A percentile compares a stretch with the other conserved stretches of the same genome.
Conservation (phyloP, 257 asterid genomes). For the Fraxinus excelsior region DNA sequence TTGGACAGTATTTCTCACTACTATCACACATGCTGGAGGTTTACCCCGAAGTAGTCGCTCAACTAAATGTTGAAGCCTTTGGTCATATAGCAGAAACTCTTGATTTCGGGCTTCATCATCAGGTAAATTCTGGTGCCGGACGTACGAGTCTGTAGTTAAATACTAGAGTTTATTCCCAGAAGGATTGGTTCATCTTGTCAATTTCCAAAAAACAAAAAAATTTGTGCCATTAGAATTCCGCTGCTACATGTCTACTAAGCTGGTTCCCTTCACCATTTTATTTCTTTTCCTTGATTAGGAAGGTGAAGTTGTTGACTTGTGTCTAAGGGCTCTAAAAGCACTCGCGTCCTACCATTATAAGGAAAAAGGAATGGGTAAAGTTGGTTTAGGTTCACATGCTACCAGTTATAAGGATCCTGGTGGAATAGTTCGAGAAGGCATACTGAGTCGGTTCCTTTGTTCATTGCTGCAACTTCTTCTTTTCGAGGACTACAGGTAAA, state of each 20-base stretch:
- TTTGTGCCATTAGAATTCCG: not conserved
- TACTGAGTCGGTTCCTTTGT: constrained; percentile 75
- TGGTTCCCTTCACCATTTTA: constrained; percentile 12
- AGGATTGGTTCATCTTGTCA: not conserved
- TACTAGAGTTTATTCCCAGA: not conserved
- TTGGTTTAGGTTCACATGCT: constrained; percentile 84
- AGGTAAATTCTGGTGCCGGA: constrained; percentile 44
- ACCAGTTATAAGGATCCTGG: constrained; percentile 57
- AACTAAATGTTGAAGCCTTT: constrained; percentile 65
- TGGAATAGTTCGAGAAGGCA: constrained; percentile 80
- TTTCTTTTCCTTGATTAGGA: constrained; percentile 50
- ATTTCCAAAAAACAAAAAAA: not conserved
- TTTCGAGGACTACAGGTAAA: constrained; percentile 89
- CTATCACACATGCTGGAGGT: constrained; percentile 94
- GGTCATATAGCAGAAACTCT: constrained; percentile 73
- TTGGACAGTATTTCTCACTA: constrained; percentile 78
- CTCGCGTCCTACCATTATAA: constrained; percentile 92
- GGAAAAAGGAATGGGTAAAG: constrained; percentile 69
- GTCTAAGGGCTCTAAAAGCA: constrained; percentile 79
- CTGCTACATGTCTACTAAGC: constrained; percentile 12
- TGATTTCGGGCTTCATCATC: constrained; percentile 84
- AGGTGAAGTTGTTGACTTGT: constrained; percentile 71
- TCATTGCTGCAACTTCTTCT: constrained; percentile 79
- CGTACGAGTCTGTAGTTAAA: not conserved
- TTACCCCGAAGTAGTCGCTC: constrained; percentile 83